Evolutionary conservation across 495 filamentous ascomycete species (phyloP).

Genomic region (Penicillium fimorum): DNA sequence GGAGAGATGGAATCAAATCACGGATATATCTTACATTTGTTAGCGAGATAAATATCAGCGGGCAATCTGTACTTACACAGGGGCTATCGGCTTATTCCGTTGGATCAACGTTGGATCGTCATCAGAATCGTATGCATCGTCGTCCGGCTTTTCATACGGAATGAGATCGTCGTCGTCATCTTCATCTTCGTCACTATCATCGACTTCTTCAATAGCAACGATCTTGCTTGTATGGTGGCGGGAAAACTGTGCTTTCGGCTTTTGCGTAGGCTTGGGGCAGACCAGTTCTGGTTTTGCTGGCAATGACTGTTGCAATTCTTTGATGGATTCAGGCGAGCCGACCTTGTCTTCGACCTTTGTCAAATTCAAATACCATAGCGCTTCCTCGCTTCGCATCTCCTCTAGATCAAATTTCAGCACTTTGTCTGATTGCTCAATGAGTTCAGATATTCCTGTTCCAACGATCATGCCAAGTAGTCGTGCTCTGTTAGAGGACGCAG

Average conservation of each 20-base stretch:
- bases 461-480: constrained; percentile 89
- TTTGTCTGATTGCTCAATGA: constrained; percentile 74
- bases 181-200: constrained; percentile 48
- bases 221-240: constrained; percentile 48
- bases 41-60: constrained; percentile 14
- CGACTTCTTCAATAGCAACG: constrained; percentile 66
- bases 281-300: constrained; percentile 3
- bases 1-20: constrained; percentile 74
- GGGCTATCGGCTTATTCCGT: constrained; percentile 77
- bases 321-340: constrained; percentile 56
- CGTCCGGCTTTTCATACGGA: constrained; percentile 87
- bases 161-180: constrained; percentile 62
- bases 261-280: constrained; percentile 15
- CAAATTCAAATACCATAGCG: constrained; percentile 72
- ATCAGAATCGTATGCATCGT: constrained; percentile 86
- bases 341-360: constrained; percentile 60
- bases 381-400: constrained; percentile 70
- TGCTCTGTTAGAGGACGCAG: constrained; percentile 67
- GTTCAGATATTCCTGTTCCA: constrained; percentile 73
- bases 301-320: constrained; percentile 9
- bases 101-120: constrained; percentile 86
- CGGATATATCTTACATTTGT: constrained; percentile 66
- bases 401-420: constrained; percentile 81
- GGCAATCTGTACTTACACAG: constrained; percentile 57
- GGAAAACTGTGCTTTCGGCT: constrained; percentile 13